Conservation (phyloP, 495 filamentous ascomycete species). For the Hamigera avellanea region DNA sequence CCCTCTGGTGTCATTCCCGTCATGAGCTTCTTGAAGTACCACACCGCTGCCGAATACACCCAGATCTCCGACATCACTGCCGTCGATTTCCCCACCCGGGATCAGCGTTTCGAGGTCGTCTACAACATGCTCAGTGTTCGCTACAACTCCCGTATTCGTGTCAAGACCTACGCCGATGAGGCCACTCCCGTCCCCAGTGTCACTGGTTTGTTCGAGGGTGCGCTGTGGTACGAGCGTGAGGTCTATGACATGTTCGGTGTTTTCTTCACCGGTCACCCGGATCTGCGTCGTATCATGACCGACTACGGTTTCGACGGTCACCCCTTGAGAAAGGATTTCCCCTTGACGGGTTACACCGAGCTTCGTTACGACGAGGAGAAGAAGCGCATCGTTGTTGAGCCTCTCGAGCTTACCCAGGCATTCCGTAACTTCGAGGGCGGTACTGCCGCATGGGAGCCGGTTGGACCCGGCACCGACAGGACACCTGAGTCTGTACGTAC, state of each 20-base stretch:
- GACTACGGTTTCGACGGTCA: constrained; percentile 99
- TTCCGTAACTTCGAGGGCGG: constrained; percentile 97
- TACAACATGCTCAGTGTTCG: constrained; percentile 95
- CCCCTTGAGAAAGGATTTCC: constrained; percentile 95
- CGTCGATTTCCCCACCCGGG: constrained; percentile 89
- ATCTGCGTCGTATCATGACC: constrained; percentile 97
- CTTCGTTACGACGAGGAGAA: constrained; percentile 98
- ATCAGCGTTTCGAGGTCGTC: constrained; percentile 93
- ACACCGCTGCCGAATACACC: constrained; percentile 95
- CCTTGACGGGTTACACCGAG: constrained; percentile 96
- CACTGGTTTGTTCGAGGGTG: constrained; percentile 77
- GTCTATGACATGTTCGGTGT: constrained; percentile 97
- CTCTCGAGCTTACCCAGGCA: constrained; percentile 94
- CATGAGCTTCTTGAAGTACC: constrained; percentile 92
- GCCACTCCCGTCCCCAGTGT: constrained; percentile 87
- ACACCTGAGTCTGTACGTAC: constrained; percentile 60
- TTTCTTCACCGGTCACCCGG: constrained; percentile 90
- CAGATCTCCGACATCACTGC: constrained; percentile 84
- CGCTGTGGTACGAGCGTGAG: constrained; percentile 98
- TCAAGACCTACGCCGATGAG: constrained; percentile 99
- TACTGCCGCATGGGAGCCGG: constrained; percentile 66
- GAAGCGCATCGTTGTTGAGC: constrained; percentile 97
- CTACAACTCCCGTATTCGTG: constrained; percentile 90
- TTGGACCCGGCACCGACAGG: constrained; percentile 67
- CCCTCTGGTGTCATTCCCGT: constrained; percentile 81